Evolutionary conservation across 306 rosid species (phyloP).

Genomic region (Crataegus laevigata): DNA sequence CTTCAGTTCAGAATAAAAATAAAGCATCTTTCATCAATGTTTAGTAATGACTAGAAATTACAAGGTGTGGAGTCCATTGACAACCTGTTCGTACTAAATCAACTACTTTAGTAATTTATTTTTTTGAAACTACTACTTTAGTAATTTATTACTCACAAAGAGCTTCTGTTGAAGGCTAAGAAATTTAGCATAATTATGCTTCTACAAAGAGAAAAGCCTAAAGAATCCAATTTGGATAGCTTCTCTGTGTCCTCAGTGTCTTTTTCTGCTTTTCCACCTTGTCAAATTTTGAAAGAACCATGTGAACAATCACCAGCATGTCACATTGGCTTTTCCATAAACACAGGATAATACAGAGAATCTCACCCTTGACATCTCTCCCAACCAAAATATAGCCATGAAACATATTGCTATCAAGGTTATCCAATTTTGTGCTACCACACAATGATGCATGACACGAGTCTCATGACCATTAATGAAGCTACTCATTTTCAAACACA

Average conservation of each 20-base stretch:
- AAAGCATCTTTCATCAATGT: background rate
- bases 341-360: background rate
- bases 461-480: background rate
- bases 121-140: too few relatives aligned
- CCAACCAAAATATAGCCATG: background rate
- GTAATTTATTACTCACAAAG: background rate
- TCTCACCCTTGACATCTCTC: background rate
- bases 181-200: background rate
- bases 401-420: background rate
- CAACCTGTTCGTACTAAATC: background rate
- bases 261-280: background rate
- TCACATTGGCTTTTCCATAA: background rate
- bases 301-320: background rate
- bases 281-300: background rate
- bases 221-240: background rate
- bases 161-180: background rate
- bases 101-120: background rate
- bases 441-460: background rate
- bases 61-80: background rate
- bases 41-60: background rate
- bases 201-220: too few relatives aligned
- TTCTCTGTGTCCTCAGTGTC: background rate
- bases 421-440: background rate
- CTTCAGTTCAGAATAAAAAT: background rate
- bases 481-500: background rate